These are phyloP conservation scores for Dipteronia dyeriana DNA, from an alignment of 345 rosid species.

Conservation along the genomic window DNA sequence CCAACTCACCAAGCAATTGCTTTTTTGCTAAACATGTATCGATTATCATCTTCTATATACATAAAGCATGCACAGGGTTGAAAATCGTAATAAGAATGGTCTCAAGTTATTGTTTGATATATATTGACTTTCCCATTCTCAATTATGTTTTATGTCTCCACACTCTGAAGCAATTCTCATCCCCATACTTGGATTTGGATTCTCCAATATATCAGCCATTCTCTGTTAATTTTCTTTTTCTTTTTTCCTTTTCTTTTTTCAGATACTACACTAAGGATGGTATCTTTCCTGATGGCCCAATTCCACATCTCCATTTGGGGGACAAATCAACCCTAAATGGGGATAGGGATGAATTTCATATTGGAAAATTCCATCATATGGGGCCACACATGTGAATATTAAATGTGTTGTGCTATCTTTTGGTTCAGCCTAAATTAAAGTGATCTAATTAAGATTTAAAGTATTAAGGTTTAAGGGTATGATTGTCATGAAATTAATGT, in stretches of 20 bases:
- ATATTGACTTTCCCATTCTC: slow-evolving; percentile 18
- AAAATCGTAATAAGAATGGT: background rate
- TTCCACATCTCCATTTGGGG: background rate
- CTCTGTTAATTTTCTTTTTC: background rate
- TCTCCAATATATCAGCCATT: background rate
- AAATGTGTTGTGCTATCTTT: no score
- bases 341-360: no score
- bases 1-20: background rate
- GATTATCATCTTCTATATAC: slow-evolving; percentile 7
- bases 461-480: no score
- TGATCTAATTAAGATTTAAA: no score
- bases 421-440: no score
- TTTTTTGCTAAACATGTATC: slow-evolving; percentile 9
- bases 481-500: no score
- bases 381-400: no score
- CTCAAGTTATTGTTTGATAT: background rate
- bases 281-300: background rate
- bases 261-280: background rate
- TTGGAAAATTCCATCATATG: no score
- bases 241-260: background rate
- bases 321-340: no score
- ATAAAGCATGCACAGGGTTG: slow-evolving; percentile 11
- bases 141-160: slow-evolving; percentile 18
- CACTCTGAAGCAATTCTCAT: slow-evolving; percentile 8
- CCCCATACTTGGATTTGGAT: slow-evolving; percentile 18